Base-by-base conservation (phyloP, 2,329 filamentous ascomycete genomes). In the Tolypocladium ovalisporum region DNA sequence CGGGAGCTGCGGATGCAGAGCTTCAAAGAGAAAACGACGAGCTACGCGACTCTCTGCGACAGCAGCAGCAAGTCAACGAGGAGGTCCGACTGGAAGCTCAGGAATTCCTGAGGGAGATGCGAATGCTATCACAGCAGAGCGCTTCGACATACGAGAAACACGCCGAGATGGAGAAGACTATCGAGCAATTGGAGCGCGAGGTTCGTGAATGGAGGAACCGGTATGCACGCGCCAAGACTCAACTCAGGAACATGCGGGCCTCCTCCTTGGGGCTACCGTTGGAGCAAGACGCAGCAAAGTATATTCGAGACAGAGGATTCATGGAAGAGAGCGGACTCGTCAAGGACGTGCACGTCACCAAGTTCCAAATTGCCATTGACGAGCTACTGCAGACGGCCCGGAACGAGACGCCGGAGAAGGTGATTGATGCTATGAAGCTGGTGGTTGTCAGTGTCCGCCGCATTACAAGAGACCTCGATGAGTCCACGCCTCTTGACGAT, bases 281-380 rank as follows among this genome's bases (percentile, higher is more conserved):
- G 49, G 84, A 87, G 9, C 82, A 87, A 60, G 86, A 93, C 63
- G 85, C 86, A n/a, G 83, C 81, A 54, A 83, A 81, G 62, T 82
- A 85, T 61, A 73, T 85, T 44, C 82, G 82, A 54, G 85, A 89
- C 55, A 82, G 81, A 66, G 83, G 80, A 32, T 86, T 94, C 62
- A 80, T 83, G 27, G 81, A 87, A 40, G 82, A 86, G 15, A 82
- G 85, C 59, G 94, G 94, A 7, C 71, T 94, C 27, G 85, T 99
- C 64, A 92, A 89, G 73, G 94, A 97, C 71, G 82, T 97, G 15
- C 89, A 97, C 69, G 85, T 99, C 62, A 97, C 93, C 54, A 92
- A 90, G 67, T 97, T 96, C 76, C 94, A 99, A 71, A 87, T 97
- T 59, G 84, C 91, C 27, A 89, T 99, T 60, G 93, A 99, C 68